These are phyloP conservation scores for Fraxinus platypoda DNA, from an alignment of 305 asterid species.

Conservation along the genomic window DNA sequence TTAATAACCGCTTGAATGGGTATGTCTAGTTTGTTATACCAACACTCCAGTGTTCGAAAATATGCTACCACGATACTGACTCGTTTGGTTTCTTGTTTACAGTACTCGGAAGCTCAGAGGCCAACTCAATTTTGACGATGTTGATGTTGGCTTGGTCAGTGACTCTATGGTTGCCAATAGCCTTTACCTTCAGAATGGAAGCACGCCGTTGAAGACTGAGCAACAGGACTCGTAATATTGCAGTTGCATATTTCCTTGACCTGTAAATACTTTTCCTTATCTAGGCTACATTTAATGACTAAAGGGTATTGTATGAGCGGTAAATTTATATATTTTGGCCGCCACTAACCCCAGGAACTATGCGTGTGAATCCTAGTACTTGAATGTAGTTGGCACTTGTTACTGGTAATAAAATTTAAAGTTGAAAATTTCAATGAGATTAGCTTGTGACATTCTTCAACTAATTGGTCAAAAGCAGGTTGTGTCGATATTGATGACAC, in stretches of 20 bases:
- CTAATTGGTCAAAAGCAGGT: not conserved
- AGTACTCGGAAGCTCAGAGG: slow-evolving; percentile 78
- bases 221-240: slow-evolving; percentile 50
- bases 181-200: slow-evolving; percentile 55
- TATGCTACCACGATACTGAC: slow-evolving; percentile 1
- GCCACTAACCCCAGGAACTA: slow-evolving; percentile 30
- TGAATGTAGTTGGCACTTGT: slow-evolving; percentile 3
- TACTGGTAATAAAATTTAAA: not conserved
- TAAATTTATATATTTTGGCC: slow-evolving; percentile 28
- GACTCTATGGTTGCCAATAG: slow-evolving; percentile 75
- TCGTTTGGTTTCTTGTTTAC: slow-evolving; percentile 14
- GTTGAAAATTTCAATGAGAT: not conserved
- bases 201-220: slow-evolving; percentile 59
- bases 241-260: not conserved
- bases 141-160: slow-evolving; percentile 82
- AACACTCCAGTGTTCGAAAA: not conserved
- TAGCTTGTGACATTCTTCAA: not conserved
- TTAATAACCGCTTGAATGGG: slow-evolving; percentile 90
- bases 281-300: slow-evolving; percentile 15
- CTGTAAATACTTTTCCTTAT: slow-evolving; percentile 45
- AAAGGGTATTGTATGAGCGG: slow-evolving; percentile 44
- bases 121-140: slow-evolving; percentile 73
- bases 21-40: slow-evolving; percentile 23
- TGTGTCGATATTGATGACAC: not conserved
- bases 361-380: not conserved